phyloP scores from a whole-genome alignment of 108 stramenopile genomes.

The Skeletonema marinoi region DNA sequence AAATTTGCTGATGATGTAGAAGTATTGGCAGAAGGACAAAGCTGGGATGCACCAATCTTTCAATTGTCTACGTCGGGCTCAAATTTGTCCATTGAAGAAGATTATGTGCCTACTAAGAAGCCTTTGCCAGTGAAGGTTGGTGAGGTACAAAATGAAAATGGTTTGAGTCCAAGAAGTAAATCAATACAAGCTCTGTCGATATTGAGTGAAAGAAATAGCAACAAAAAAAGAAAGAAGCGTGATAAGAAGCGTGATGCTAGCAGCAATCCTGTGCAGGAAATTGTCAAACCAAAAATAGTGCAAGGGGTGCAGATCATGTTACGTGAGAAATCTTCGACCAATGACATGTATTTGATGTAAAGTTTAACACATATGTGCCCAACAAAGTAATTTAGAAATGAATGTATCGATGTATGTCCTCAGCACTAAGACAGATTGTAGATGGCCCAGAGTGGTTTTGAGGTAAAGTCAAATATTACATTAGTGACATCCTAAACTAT shows the following conservation, averaged over 20 bases:
- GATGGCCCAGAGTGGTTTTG: background rate
- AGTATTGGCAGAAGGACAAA: conserved; percentile 62
- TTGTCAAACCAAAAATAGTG: conserved; percentile 7
- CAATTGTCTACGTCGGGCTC: conserved; percentile 9
- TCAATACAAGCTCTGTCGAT: background rate
- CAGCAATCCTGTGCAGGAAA: background rate
- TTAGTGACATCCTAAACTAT: conserved; percentile 31
- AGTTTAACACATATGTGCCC: background rate
- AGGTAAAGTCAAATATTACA: conserved; percentile 8
- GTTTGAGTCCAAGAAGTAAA: background rate
- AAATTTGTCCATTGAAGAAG: background rate
- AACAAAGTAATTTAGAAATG: no score
- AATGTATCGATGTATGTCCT: no score
- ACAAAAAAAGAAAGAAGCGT: no score
- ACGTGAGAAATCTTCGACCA: conserved; percentile 27
- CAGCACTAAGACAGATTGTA: no score
- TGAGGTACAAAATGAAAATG: background rate
- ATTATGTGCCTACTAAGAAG: background rate
- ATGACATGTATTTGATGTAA: background rate
- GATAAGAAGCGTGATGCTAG: background rate
- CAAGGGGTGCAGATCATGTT: conserved; percentile 45
- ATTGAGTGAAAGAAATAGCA: background rate
- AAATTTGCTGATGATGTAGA: conserved; percentile 79
- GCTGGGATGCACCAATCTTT: conserved; percentile 3
- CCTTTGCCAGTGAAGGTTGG: background rate